These are phyloP conservation scores for Diplogelasinospora grovesii DNA, from an alignment of 495 filamentous ascomycete species.

Conservation along the genomic window DNA sequence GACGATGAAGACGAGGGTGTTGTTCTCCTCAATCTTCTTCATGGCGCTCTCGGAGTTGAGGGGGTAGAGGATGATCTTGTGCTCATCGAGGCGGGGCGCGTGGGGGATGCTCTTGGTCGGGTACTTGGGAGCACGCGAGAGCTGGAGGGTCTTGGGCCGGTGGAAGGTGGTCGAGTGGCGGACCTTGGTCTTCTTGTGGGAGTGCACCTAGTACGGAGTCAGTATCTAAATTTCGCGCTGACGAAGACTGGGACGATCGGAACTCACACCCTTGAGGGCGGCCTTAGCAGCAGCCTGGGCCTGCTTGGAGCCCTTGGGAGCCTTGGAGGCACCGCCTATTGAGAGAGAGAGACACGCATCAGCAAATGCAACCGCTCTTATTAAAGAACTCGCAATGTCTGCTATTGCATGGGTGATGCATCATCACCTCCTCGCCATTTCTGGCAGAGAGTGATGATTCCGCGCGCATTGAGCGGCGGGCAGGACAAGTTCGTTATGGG, in stretches of 20 bases:
- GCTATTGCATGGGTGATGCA: conserved; percentile 51
- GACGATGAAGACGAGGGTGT: conserved; percentile 98
- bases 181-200: conserved; percentile 88
- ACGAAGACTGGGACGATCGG: conserved; percentile 7
- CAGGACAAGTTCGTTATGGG: conserved; percentile 24
- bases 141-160: conserved; percentile 87
- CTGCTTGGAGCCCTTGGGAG: conserved; percentile 61
- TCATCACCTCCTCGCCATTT: conserved; percentile 21
- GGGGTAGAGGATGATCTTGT: conserved; percentile 75
- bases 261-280: conserved; percentile 78
- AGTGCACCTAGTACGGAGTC: conserved; percentile 47
- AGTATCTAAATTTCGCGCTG: conserved; percentile 2
- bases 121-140: conserved; percentile 91
- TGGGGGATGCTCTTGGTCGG: conserved; percentile 90
- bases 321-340: conserved; percentile 51
- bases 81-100: conserved; percentile 82
- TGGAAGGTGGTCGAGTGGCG: conserved; percentile 93
- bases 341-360: conserved; percentile 18
- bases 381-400: conserved; percentile 56
- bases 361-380: conserved; percentile 35
- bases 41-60: conserved; percentile 98
- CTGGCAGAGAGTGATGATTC: too few species aligned
- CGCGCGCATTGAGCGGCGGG: conserved; percentile 27
- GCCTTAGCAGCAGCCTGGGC: conserved; percentile 90
- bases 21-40: conserved; percentile 99